Evolutionary conservation across 192 early-diverging fungal species (phyloP).

Genomic region (Backusella macrospora): DNA sequence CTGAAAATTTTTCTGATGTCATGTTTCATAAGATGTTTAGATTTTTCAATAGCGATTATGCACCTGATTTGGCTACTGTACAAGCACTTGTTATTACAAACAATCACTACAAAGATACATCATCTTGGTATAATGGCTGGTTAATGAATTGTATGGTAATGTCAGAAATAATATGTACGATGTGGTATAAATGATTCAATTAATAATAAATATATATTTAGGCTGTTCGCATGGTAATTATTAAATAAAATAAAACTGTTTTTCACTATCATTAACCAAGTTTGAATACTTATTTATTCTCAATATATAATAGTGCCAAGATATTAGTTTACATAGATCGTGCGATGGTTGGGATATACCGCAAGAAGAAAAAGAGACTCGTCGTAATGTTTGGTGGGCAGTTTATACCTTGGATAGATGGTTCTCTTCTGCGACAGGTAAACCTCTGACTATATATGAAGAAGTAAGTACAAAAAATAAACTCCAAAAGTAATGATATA

Average conservation of each 20-base stretch:
- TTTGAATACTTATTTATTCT: too few relatives aligned
- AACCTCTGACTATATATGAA: constrained; percentile 22
- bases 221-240: constrained; percentile 20
- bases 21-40: constrained; percentile 17
- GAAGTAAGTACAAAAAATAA: constrained; percentile 10
- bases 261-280: neutral
- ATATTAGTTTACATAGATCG: constrained; percentile 27
- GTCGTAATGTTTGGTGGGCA: constrained; percentile 17
- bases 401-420: constrained; percentile 25
- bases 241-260: neutral
- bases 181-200: neutral
- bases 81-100: constrained; percentile 35
- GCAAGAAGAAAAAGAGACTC: constrained; percentile 16
- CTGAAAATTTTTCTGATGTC: constrained; percentile 15
- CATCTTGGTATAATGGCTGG: constrained; percentile 32
- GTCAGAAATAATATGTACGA: neutral
- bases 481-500: too few relatives aligned
- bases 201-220: neutral
- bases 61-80: constrained; percentile 27
- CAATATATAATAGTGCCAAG: neutral
- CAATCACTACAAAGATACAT: constrained; percentile 29
- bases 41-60: constrained; percentile 17
- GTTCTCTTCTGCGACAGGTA: constrained; percentile 22
- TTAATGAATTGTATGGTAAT: constrained; percentile 27
- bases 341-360: constrained; percentile 2